Conservation (phyloP, 352 stramenopile species). For the Pythium graminicola region DNA sequence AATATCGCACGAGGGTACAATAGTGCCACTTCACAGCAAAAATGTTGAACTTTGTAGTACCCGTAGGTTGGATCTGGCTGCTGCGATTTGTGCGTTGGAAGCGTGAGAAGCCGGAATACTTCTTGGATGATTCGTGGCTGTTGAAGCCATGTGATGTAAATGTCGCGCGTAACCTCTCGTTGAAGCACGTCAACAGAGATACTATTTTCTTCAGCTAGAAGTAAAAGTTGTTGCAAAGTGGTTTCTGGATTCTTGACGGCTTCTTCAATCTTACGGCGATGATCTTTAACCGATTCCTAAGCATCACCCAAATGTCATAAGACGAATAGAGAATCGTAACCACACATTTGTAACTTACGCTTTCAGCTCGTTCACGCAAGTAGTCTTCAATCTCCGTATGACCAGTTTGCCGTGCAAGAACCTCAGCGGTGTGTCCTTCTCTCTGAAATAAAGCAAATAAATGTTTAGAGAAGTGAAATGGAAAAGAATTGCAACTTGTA, state of each 20-base stretch:
- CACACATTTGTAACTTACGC: slow-evolving; percentile 34
- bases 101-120: slow-evolving; percentile 65
- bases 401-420: slow-evolving; percentile 47
- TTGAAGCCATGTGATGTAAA: slow-evolving; percentile 65
- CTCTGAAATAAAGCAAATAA: slow-evolving; percentile 27
- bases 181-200: slow-evolving; percentile 74
- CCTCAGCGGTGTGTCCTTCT: slow-evolving; percentile 71
- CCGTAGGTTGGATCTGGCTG: slow-evolving; percentile 63
- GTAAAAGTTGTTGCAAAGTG: slow-evolving; percentile 55
- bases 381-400: slow-evolving; percentile 72
- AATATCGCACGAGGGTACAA: slow-evolving; percentile 78
- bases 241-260: slow-evolving; percentile 51
- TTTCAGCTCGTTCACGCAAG: slow-evolving; percentile 74
- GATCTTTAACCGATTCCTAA: slow-evolving; percentile 80
- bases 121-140: slow-evolving; percentile 79
- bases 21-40: slow-evolving; percentile 74
- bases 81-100: slow-evolving; percentile 31
- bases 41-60: slow-evolving; percentile 77
- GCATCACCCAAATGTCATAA: too few species aligned
- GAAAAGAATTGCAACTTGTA: not conserved
- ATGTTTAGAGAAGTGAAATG: not conserved
- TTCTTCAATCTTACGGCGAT: slow-evolving; percentile 81
- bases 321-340: not conserved
- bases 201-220: slow-evolving; percentile 52
- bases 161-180: slow-evolving; percentile 71